These are phyloP conservation scores for Diaporthe citri DNA, from an alignment of 2,329 filamentous ascomycete genomes.

Conservation along the genomic window DNA sequence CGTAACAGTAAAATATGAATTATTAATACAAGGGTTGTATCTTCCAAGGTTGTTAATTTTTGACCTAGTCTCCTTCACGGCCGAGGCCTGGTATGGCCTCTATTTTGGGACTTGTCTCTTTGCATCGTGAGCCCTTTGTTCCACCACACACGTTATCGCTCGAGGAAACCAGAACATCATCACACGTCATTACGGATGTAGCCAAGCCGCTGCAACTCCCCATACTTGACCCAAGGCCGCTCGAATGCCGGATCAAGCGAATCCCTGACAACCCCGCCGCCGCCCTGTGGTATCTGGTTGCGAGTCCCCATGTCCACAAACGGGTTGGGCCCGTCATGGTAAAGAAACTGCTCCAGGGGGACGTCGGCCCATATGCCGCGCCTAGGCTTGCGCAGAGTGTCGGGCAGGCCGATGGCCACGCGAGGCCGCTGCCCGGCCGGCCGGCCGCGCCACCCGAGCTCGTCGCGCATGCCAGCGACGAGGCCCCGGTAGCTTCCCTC, in stretches of 20 bases:
- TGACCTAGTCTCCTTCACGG: too few relatives aligned
- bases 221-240: not conserved
- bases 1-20: too few relatives aligned
- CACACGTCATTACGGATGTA: not conserved
- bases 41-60: too few relatives aligned
- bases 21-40: too few relatives aligned
- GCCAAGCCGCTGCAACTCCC: not conserved
- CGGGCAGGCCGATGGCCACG: not conserved
- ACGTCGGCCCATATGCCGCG: not conserved
- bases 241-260: not conserved
- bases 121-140: too few relatives aligned
- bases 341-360: constrained; percentile 6
- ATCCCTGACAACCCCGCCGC: not conserved
- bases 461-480: constrained; percentile 10
- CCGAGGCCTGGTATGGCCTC: too few relatives aligned
- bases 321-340: not conserved
- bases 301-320: not conserved
- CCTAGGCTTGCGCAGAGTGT: not conserved
- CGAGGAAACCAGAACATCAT: too few relatives aligned
- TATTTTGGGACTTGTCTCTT: too few relatives aligned
- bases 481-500: constrained; percentile 9
- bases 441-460: not conserved
- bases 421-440: not conserved
- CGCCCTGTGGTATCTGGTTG: constrained; percentile 1
- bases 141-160: too few relatives aligned